phyloP scores from a whole-genome alignment of 2,329 filamentous ascomycete genomes.

The Pseudogymnoascus sp. region DNA sequence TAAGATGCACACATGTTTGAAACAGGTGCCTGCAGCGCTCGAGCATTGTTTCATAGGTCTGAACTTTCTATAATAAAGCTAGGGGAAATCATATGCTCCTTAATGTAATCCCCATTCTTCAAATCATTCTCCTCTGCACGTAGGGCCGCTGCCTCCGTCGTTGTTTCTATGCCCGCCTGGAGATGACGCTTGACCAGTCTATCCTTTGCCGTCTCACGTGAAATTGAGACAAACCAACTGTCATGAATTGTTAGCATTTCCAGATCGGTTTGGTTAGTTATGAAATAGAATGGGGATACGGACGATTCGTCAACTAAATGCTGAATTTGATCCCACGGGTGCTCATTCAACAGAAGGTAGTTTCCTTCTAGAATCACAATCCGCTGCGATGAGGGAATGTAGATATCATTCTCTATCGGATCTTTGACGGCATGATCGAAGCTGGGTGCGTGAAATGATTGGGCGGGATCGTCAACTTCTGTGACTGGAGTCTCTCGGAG shows the following conservation, averaged over 20 bases:
- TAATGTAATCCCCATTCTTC: constrained; percentile 25
- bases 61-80: constrained; percentile 23
- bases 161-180: constrained; percentile 24
- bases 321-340: constrained; percentile 38
- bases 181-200: constrained; percentile 24
- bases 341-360: constrained; percentile 38
- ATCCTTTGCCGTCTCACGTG: constrained; percentile 18
- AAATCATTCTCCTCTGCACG: constrained; percentile 27
- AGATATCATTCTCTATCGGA: constrained; percentile 38
- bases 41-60: neutral
- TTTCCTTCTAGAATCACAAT: constrained; percentile 46
- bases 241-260: neutral
- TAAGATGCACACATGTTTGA: neutral
- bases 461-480: neutral
- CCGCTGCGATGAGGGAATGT: constrained; percentile 33
- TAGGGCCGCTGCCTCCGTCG: constrained; percentile 18
- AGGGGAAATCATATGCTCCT: constrained; percentile 21
- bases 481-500: constrained; percentile 22
- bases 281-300: constrained; percentile 2
- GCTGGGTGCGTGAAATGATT: constrained; percentile 30
- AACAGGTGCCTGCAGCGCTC: neutral
- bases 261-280: neutral
- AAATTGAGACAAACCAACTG: constrained; percentile 28
- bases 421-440: constrained; percentile 45
- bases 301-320: constrained; percentile 37